A percentile compares a stretch with the other conserved stretches of the same genome.
Evolutionary conservation across 371 early-diverging fungal species (phyloP).

Genomic region (Apophysomyces sp.): DNA sequence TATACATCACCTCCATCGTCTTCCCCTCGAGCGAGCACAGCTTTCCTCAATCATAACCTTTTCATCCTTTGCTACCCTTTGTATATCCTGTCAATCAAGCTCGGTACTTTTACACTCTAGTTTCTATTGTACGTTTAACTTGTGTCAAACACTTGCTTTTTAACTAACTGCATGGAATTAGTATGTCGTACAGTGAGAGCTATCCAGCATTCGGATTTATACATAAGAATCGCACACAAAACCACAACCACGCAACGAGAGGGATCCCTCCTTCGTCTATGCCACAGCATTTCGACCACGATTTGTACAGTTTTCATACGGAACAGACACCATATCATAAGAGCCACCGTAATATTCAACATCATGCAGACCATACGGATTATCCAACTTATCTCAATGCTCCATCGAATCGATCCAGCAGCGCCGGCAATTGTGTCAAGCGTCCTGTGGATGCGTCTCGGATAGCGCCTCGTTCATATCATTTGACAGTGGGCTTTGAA

Average conservation of each 20-base stretch:
- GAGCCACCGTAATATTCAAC: background rate
- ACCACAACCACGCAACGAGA: background rate
- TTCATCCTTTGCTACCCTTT: background rate
- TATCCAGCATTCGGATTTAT: conserved; percentile 2
- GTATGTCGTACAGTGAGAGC: conserved; percentile 1
- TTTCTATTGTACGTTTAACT: background rate
- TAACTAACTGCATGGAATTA: background rate
- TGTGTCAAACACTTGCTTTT: background rate
- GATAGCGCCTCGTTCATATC: background rate
- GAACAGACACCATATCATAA: background rate
- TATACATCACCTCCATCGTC: background rate
- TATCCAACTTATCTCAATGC: background rate
- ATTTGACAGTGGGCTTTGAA: background rate
- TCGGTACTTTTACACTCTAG: background rate
- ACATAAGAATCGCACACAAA: conserved; percentile 2
- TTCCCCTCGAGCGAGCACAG: background rate
- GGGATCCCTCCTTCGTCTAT: background rate
- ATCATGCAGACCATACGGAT: background rate
- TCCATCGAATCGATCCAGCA: background rate
- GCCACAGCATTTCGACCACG: background rate
- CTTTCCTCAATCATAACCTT: background rate
- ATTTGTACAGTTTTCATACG: background rate
- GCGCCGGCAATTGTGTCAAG: background rate
- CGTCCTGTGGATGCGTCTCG: background rate
- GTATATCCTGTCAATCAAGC: background rate